Evolutionary conservation across 2,329 filamentous ascomycete genomes (phyloP).

Genomic region (Pseudogymnoascus sp.): DNA sequence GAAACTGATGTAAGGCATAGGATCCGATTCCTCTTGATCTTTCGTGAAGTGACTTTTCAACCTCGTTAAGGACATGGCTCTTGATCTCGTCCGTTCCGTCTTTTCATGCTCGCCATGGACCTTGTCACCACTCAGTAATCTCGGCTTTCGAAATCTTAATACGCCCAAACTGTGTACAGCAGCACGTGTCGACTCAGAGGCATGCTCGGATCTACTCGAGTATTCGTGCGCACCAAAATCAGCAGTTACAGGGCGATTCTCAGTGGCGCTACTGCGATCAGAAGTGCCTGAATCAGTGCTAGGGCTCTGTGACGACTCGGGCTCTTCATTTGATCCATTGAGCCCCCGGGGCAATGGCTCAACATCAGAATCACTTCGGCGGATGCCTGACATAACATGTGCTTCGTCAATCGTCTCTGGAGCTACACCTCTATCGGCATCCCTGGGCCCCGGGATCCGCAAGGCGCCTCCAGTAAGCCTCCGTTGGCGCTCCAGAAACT

Average conservation of each 20-base stretch:
- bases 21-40: slow-evolving; percentile 43
- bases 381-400: not conserved
- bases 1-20: slow-evolving; percentile 87
- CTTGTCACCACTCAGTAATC: slow-evolving; percentile 30
- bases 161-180: slow-evolving; percentile 18
- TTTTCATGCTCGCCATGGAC: slow-evolving; percentile 27
- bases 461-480: slow-evolving; percentile 65
- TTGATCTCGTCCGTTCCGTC: slow-evolving; percentile 11
- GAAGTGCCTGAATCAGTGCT: slow-evolving; percentile 1
- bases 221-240: slow-evolving; percentile 16
- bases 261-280: not conserved
- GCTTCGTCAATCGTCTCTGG: slow-evolving; percentile 49
- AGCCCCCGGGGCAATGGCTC: not conserved
- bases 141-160: slow-evolving; percentile 39
- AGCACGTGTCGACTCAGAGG: slow-evolving; percentile 21
- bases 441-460: slow-evolving; percentile 84
- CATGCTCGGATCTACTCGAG: slow-evolving; percentile 22
- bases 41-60: slow-evolving; percentile 37
- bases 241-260: not conserved
- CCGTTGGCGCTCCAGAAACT: slow-evolving; percentile 78
- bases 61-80: slow-evolving; percentile 45
- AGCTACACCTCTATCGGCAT: slow-evolving; percentile 74
- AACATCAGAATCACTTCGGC: slow-evolving; percentile 2
- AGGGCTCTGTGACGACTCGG: not conserved
- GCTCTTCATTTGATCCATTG: not conserved